phyloP scores from a whole-genome alignment of 2,329 filamentous ascomycete species.

The Ceratocystiopsis sp. region DNA sequence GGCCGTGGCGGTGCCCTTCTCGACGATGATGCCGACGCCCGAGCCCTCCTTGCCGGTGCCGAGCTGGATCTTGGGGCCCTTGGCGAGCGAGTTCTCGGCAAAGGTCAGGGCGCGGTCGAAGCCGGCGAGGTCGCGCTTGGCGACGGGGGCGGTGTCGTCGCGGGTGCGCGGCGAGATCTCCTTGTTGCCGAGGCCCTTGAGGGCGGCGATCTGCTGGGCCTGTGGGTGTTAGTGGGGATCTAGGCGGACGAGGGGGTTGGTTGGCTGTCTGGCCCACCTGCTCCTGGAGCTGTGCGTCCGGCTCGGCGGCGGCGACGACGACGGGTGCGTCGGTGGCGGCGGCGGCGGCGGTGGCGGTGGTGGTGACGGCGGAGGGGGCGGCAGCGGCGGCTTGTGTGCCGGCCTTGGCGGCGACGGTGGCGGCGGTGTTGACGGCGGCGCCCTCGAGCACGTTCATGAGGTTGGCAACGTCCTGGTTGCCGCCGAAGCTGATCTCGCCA shows the following conservation, averaged over 20 bases:
- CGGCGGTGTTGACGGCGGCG: slow-evolving; percentile 24
- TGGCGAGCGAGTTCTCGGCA: slow-evolving; percentile 27
- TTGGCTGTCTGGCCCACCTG: slow-evolving; percentile 14
- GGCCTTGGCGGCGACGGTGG: slow-evolving; percentile 12
- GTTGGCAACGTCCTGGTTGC: slow-evolving; percentile 25
- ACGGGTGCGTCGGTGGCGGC: background rate
- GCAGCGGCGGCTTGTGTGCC: slow-evolving; percentile 1
- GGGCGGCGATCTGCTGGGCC: slow-evolving; percentile 24
- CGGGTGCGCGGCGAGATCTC: slow-evolving; percentile 25
- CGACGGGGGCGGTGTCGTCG: slow-evolving; percentile 9
- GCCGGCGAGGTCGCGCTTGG: slow-evolving; percentile 29
- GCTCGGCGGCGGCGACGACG: slow-evolving; percentile 6
- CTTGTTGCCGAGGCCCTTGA: slow-evolving; percentile 29
- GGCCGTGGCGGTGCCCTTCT: slow-evolving; percentile 7
- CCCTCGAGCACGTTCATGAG: slow-evolving; percentile 29
- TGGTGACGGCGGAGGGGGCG: slow-evolving; percentile 6
- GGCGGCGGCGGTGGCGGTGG: background rate
- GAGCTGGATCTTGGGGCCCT: slow-evolving; percentile 29
- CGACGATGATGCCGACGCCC: slow-evolving; percentile 21
- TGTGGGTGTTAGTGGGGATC: slow-evolving; percentile 1
- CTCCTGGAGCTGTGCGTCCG: slow-evolving; percentile 18
- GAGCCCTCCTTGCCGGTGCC: slow-evolving; percentile 25
- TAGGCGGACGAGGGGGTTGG: too few relatives aligned
- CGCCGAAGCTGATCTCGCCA: slow-evolving; percentile 31
- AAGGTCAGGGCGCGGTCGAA: slow-evolving; percentile 29